Base-by-base conservation (phyloP, 2,329 filamentous ascomycete species). In the Fusarium denticulatum region DNA sequence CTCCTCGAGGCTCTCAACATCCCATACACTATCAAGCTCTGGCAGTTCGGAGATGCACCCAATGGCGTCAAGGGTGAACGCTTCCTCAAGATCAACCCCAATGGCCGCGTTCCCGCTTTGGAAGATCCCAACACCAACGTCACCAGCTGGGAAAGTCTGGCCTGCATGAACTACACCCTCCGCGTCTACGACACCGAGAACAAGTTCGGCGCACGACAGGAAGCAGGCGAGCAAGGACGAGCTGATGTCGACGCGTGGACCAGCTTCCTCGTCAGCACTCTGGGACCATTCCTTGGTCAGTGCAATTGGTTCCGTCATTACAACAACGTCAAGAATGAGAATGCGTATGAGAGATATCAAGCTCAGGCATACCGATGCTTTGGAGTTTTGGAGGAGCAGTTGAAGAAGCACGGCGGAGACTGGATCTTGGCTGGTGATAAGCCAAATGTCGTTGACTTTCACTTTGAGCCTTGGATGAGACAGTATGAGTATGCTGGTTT, bases 91-190 rank as follows among this genome's bases (percentile, higher is more conserved):
- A 53, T 81, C 61, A 81, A 81, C 49, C 78, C 80, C 6, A 82
- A 82, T 42, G 80, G 80, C 14, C 79, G 80, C 3, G 60, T 80
- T 4, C 80, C 80, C 0, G 74, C 78, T 2, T 72, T 81, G 22
- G 58, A 75, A 22, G 81, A 82, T 32, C 81, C 80, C 5, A 82
- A 81, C 68, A 79, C 74, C 1, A 74, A 67, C 16, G 52, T 82
- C 13, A 79, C 78, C 2, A 72, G 82, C 7, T 83, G 66, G 63
- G 74, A 76, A 40, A 72, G 65, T 10, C 43, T 73, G 10, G 69
- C 74, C 10, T 76, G 76, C 11, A 47, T 78, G n/a, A 65, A 76
- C 37, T 78, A 78, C 39, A 57, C 77, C 4, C 47, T 74, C 0
- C 62, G 72, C 4, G 56, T 60, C 13, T 78, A 78, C 22, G 75